Evolutionary conservation across 2,329 filamentous ascomycete genomes (phyloP), one percentile per base, ranked within the genome.

Genomic region (Cladosporium sp.): DNA sequence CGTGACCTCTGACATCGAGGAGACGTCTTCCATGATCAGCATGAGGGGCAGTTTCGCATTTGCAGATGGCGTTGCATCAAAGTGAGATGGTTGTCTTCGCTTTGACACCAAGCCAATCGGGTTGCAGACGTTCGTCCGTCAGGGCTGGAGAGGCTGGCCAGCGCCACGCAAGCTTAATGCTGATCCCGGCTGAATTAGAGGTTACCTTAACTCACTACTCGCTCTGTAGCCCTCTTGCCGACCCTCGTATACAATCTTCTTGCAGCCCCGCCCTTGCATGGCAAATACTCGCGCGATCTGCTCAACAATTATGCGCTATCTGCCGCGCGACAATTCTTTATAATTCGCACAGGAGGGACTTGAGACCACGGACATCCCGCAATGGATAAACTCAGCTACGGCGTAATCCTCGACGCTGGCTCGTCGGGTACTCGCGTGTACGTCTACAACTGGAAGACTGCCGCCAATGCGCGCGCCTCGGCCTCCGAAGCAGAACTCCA

Each of bases 341-440:
- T 20, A 30, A 19, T 30, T 30, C 15, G 6, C 17, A 11, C 30
- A 47, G 43, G 43, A 47, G 43, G 6, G 3, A 2, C 43, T 7
- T 14, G 22, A 17, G 15, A 30, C 25, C 12, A 47, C 7, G 14
- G 25, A 42, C 14, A 36, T 5, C 8, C 15, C 25, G 39, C 56
- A 59, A 71, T 70, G 68, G 68, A 64, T 49, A 70, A 71, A 49
- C 64, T 71, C 62, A 64, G 80, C 78, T 97, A 95, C 82, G 94
- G 92, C 72, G 90, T 97, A 69, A 92, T 99, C 72, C 84, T 99
- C 70, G 94, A 99, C 82, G 94, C 94, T 73, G 94, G 94, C 67
- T 97, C 94, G 75, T 97, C 94, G 22, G 93, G 94, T 73, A 97
- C 93, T 69, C 89, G 94, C 72, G 83, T 96, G 63, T 91, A 99